Percentiles rank a stretch among this genome's conserved stretches.
Conservation (phyloP, 768 basidiomycete genomes). For the Xerocomellus dryophilus region DNA sequence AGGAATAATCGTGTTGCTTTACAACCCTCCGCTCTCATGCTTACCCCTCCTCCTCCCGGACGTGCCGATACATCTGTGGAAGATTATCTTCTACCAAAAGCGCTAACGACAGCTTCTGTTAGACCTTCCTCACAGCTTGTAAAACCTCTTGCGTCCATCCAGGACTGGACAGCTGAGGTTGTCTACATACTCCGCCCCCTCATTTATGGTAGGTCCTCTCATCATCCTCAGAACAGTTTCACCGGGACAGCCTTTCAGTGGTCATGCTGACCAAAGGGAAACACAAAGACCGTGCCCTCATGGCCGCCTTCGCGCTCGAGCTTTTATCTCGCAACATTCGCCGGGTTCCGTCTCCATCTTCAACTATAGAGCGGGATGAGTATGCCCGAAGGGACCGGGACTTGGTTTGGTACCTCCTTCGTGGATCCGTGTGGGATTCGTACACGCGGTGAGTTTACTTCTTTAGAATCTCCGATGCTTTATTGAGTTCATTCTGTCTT, state of each 20-base stretch:
- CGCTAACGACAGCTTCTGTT: conserved; percentile 68
- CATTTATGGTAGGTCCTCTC: conserved; percentile 59
- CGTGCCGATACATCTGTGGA: conserved; percentile 61
- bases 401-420: conserved; percentile 79
- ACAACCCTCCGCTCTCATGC: conserved; percentile 60
- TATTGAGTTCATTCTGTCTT: not conserved
- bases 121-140: conserved; percentile 69
- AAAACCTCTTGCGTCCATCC: conserved; percentile 53
- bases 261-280: conserved; percentile 22
- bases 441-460: conserved; percentile 59
- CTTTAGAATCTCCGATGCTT: not conserved
- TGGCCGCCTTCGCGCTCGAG: conserved; percentile 64
- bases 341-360: conserved; percentile 58
- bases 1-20: conserved; percentile 72
- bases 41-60: conserved; percentile 46
- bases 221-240: conserved; percentile 11
- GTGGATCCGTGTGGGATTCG: conserved; percentile 80
- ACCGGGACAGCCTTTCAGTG: conserved; percentile 13
- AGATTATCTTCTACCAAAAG: conserved; percentile 81
- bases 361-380: conserved; percentile 67
- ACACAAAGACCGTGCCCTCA: conserved; percentile 53
- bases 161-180: conserved; percentile 73
- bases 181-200: conserved; percentile 73
- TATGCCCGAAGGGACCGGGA: conserved; percentile 81
- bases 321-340: conserved; percentile 74